Percentiles rank a stretch among this genome's conserved stretches.
Evolutionary conservation across 345 rosid species (phyloP).

Genomic region (Bretschneidera sinensis): DNA sequence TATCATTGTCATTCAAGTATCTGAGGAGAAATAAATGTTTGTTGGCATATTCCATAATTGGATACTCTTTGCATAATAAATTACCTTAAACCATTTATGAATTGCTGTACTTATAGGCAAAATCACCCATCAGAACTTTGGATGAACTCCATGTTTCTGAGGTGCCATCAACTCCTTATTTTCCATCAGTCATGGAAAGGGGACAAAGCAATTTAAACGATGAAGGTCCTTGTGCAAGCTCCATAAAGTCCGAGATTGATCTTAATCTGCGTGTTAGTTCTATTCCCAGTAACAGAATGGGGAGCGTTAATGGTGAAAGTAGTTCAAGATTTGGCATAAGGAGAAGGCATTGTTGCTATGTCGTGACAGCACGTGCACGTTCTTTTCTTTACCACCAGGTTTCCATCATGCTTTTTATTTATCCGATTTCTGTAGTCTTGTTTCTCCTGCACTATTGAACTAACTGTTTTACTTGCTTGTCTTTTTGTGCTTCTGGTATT

Average conservation of each 20-base stretch:
- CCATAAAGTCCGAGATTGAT: slow-evolving; percentile 19
- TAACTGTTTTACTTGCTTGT: background rate
- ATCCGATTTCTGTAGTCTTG: background rate
- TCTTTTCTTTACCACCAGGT: slow-evolving; percentile 96
- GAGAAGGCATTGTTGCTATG: slow-evolving; percentile 57
- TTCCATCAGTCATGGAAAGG: slow-evolving; percentile 52
- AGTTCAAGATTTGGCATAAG: slow-evolving; percentile 54
- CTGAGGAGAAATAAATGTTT: no score
- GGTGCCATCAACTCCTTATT: slow-evolving; percentile 58
- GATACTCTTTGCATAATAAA: background rate
- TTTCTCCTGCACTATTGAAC: background rate
- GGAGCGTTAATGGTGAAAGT: slow-evolving; percentile 21
- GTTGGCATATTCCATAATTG: no score
- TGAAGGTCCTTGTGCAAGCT: slow-evolving; percentile 26
- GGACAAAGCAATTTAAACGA: slow-evolving; percentile 20
- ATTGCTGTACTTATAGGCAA: slow-evolving; percentile 45
- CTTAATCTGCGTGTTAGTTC: slow-evolving; percentile 24
- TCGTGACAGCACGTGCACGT: slow-evolving; percentile 69
- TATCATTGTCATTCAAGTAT: no score
- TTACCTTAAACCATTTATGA: background rate
- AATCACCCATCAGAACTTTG: slow-evolving; percentile 70
- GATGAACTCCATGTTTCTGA: slow-evolving; percentile 70
- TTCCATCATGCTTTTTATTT: slow-evolving; percentile 4
- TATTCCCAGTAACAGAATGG: slow-evolving; percentile 10
- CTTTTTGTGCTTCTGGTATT: no score